These are phyloP conservation scores for Oryza officinalis DNA, from an alignment of 176 grass and related monocot species.

Conservation along the genomic window DNA sequence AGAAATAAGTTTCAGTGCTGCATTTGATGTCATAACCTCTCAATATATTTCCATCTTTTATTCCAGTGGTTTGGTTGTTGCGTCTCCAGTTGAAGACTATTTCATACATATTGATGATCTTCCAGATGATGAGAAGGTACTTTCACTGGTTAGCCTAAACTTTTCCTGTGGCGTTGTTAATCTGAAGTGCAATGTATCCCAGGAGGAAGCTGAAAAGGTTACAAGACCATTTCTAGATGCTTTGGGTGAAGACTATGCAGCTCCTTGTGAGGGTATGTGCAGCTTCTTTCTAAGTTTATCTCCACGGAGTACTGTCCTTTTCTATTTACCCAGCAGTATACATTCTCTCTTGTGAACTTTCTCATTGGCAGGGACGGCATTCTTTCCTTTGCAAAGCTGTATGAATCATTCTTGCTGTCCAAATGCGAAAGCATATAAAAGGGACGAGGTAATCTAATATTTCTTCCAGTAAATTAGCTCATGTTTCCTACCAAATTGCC, in stretches of 20 bases:
- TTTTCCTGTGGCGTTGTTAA: slow-evolving; percentile 29
- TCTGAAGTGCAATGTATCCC: slow-evolving; percentile 23
- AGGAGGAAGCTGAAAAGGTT: slow-evolving; percentile 67
- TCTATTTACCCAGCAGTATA: slow-evolving; percentile 2
- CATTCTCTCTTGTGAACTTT: slow-evolving; percentile 15
- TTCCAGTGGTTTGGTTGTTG: slow-evolving; percentile 89
- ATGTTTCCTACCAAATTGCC: slow-evolving; percentile 26
- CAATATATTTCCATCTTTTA: slow-evolving; percentile 10
- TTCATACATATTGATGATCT: slow-evolving; percentile 93
- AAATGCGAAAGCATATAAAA: slow-evolving; percentile 97
- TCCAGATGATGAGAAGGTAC: slow-evolving; percentile 80
- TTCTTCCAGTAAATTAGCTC: neutral
- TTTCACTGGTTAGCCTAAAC: slow-evolving; percentile 13
- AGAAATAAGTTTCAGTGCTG: slow-evolving; percentile 9
- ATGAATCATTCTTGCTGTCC: slow-evolving; percentile 98
- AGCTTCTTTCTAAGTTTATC: neutral
- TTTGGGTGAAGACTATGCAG: slow-evolving; percentile 83
- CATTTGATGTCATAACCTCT: slow-evolving; percentile 20
- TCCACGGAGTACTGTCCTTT: neutral
- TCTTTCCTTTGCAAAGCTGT: slow-evolving; percentile 97
- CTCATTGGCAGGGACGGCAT: slow-evolving; percentile 68
- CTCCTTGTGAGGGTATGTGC: slow-evolving; percentile 75
- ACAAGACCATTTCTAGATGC: slow-evolving; percentile 59
- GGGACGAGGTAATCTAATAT: slow-evolving; percentile 60
- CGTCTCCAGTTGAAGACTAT: slow-evolving; percentile 93